Evolutionary conservation across 2,329 filamentous ascomycete genomes (phyloP), one percentile per base, ranked within the genome.

Genomic region (Berkeleyomyces basicola): DNA sequence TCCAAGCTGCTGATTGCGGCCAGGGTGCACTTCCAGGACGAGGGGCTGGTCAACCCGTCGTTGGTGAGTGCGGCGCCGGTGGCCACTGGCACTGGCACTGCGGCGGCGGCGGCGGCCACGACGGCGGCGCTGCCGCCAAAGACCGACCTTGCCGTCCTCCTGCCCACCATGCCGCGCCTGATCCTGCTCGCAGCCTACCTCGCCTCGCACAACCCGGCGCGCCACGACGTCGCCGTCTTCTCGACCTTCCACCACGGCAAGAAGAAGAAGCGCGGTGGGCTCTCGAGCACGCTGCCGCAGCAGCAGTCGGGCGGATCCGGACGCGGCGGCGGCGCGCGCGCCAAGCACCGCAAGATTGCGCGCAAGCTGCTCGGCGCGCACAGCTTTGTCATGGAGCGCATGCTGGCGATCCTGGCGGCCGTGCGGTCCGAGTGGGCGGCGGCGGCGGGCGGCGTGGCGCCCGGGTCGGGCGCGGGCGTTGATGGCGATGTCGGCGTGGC

Each of bases 111-210:
- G 59, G 59, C 14, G 55, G 61, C 65, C 58, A 3, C 61, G 51
- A 37, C 42, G 2, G 39, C 55, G 7, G 16, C 40, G 3, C 61
- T 58, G n/a, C 39, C 33, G 43, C 53, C 16, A n/a, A 1, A 65
- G 33, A 1, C 62, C 10, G 79, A 80, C 66, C 77, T 85, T 3
- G 76, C 79, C 1, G 70, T 75, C 33, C 76, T 83, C 3, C 78
- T 93, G 4, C 88, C 88, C 0, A 85, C 84, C 61, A 87, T 85
- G 59, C 85, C 88, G 1, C 85, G 87, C 47, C 80, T 88, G 61
- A 78, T 92, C 37, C 80, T 93, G 9, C 78, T 90, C 36, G 83
- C 88, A 43, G 85, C 88, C 3, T 93, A 93, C 73, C 81, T 93
- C 2, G 86, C 88, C 60, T 90, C 87, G 1, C 88, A 89, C 77